Evolutionary conservation across 176 grass and related monocot genomes (phyloP).

Genomic region (Thinopyrum elongatum): DNA sequence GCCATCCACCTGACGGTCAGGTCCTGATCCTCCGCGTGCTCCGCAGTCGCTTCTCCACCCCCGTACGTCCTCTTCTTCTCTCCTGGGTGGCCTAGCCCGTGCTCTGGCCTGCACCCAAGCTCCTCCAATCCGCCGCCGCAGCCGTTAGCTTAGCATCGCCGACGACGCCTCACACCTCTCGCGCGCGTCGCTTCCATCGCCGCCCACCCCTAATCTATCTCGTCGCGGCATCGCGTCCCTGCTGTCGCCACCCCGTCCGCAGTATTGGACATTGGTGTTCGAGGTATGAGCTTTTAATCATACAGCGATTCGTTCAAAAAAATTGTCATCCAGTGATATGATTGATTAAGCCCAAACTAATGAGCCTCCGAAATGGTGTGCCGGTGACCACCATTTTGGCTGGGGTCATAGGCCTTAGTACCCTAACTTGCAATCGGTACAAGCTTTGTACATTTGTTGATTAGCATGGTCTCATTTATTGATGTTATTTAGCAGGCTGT

Average conservation of each 20-base stretch:
- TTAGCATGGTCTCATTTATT: neutral
- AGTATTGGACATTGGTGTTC: neutral
- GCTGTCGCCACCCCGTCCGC: neutral
- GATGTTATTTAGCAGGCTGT: neutral
- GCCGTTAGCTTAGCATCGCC: neutral
- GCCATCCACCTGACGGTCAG: neutral
- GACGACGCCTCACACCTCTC: neutral
- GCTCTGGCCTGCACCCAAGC: neutral
- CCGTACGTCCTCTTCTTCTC: neutral
- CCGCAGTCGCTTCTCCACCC: neutral
- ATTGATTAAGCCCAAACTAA: neutral
- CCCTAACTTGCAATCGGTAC: neutral
- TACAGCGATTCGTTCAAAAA: neutral
- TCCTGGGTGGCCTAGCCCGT: neutral
- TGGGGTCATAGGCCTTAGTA: neutral
- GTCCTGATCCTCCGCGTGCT: neutral
- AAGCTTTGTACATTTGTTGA: neutral
- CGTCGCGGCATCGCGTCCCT: too few species aligned
- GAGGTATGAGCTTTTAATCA: neutral
- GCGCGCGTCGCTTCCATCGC: neutral
- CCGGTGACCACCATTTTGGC: neutral
- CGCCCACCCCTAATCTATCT: too few species aligned
- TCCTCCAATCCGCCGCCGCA: neutral
- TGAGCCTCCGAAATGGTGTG: neutral
- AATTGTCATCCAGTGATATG: neutral